Conservation (phyloP, 2,329 filamentous ascomycete species). For the Fusarium avenaceum region DNA sequence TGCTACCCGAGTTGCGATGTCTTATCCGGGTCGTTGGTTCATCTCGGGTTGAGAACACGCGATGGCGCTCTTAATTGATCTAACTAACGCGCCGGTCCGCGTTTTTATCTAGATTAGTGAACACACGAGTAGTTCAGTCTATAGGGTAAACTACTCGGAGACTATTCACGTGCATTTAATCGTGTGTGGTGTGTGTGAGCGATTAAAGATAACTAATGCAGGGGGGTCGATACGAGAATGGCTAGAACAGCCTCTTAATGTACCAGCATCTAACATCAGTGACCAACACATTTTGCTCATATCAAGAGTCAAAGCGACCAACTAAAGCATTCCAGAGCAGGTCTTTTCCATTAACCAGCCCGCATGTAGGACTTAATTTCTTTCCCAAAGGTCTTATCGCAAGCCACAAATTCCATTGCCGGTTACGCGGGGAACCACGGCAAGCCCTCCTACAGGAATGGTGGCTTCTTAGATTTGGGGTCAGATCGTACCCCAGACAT, state of each 20-base stretch:
- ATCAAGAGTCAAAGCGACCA: not conserved
- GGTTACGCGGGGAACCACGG: conserved; percentile 1
- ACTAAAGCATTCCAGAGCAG: conserved; percentile 6
- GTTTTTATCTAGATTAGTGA: not conserved
- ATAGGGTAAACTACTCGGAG: too few relatives aligned
- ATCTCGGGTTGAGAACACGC: conserved; percentile 6
- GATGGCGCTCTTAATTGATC: not conserved
- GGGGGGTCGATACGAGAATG: too few relatives aligned
- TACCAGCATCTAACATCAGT: too few relatives aligned
- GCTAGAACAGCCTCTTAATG: too few relatives aligned
- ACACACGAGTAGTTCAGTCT: too few relatives aligned
- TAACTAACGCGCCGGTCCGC: conserved; percentile 10
- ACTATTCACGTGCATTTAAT: too few relatives aligned
- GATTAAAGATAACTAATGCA: too few relatives aligned
- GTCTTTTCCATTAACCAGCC: not conserved
- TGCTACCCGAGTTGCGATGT: not conserved
- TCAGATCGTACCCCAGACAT: not conserved
- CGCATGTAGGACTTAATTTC: not conserved
- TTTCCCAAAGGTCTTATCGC: not conserved
- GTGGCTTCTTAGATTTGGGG: conserved; percentile 10
- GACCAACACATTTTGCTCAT: not conserved
- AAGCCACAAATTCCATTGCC: conserved; percentile 11
- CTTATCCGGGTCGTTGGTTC: conserved; percentile 4
- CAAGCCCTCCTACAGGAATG: conserved; percentile 16
- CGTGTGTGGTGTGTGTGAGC: too few relatives aligned